These are phyloP conservation scores for Ceratocystis diversiconidia DNA, from an alignment of 2,329 filamentous ascomycete genomes.

Conservation along the genomic window DNA sequence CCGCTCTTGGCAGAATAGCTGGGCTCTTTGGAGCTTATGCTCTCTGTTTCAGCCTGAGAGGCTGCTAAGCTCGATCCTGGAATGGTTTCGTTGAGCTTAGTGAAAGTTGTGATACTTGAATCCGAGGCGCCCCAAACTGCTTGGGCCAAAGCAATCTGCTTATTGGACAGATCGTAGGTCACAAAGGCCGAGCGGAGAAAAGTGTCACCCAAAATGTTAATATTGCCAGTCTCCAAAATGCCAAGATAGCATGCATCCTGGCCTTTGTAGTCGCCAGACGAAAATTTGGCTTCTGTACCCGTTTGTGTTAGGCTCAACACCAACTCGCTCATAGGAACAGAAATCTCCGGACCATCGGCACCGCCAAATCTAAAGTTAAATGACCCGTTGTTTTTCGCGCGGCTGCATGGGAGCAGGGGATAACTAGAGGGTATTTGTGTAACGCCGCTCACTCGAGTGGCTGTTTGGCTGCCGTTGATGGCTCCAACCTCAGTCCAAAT, in stretches of 20 bases:
- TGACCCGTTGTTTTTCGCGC: conserved; percentile 31
- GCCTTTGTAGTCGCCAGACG: conserved; percentile 30
- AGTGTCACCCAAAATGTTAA: conserved; percentile 39
- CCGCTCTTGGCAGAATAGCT: conserved; percentile 11
- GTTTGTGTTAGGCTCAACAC: conserved; percentile 34
- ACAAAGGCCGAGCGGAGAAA: conserved; percentile 47
- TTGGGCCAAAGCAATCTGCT: conserved; percentile 39
- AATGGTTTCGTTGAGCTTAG: conserved; percentile 35
- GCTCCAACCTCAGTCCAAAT: conserved; percentile 44
- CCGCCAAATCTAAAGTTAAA: conserved; percentile 43
- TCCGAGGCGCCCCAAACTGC: conserved; percentile 42
- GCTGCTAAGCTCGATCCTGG: conserved; percentile 23
- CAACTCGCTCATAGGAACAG: conserved; percentile 41
- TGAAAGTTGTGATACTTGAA: conserved; percentile 37
- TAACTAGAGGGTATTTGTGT: conserved; percentile 21
- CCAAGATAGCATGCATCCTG: conserved; percentile 41
- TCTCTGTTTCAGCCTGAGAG: not conserved
- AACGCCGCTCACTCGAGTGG: not conserved
- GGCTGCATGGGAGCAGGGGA: conserved; percentile 38
- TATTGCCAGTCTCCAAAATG: conserved; percentile 35
- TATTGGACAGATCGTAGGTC: conserved; percentile 45
- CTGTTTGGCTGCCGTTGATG: conserved; percentile 26
- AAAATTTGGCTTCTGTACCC: conserved; percentile 21
- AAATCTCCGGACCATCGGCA: conserved; percentile 34
- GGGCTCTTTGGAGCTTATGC: conserved; percentile 2